Evolutionary conservation across 805 yeast genomes (phyloP).

Genomic region (Kodamaea kaohsiungensis): DNA sequence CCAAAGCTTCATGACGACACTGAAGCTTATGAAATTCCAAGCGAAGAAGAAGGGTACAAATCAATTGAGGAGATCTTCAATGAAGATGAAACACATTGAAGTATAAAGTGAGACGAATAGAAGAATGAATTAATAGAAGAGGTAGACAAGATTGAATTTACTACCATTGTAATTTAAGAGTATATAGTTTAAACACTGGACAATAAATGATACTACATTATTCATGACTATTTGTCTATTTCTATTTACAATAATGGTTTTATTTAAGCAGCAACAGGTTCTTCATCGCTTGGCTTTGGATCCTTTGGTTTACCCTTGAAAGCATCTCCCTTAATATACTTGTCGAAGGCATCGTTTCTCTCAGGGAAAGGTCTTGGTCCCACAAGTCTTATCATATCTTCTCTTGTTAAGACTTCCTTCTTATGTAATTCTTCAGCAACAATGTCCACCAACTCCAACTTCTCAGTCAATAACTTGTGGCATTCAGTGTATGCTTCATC

Average conservation of each 20-base stretch:
- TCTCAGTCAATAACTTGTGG: slow-evolving; percentile 55
- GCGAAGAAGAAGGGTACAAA: slow-evolving; percentile 8
- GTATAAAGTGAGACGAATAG: too few relatives aligned
- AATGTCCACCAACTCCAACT: slow-evolving; percentile 57
- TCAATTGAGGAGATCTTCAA: slow-evolving; percentile 16
- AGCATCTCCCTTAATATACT: slow-evolving; percentile 64
- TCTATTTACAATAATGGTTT: slow-evolving; percentile 5
- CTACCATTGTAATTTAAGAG: too few relatives aligned
- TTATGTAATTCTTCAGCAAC: slow-evolving; percentile 73
- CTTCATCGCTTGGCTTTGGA: not conserved
- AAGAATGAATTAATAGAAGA: not conserved
- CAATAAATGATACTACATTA: too few relatives aligned
- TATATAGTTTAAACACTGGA: too few relatives aligned
- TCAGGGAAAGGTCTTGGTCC: slow-evolving; percentile 81
- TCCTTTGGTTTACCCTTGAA: slow-evolving; percentile 35
- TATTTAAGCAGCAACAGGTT: slow-evolving; percentile 6
- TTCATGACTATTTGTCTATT: not conserved
- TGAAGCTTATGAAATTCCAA: not conserved
- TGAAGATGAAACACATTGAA: not conserved
- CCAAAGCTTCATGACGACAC: not conserved
- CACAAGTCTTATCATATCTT: slow-evolving; percentile 72
- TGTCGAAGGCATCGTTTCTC: slow-evolving; percentile 85
- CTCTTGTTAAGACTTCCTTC: slow-evolving; percentile 80
- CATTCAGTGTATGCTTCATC: slow-evolving; percentile 66
- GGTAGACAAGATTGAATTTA: not conserved